phyloP scores from a whole-genome alignment of 2,329 filamentous ascomycete genomes.

The Fusarium sp. region DNA sequence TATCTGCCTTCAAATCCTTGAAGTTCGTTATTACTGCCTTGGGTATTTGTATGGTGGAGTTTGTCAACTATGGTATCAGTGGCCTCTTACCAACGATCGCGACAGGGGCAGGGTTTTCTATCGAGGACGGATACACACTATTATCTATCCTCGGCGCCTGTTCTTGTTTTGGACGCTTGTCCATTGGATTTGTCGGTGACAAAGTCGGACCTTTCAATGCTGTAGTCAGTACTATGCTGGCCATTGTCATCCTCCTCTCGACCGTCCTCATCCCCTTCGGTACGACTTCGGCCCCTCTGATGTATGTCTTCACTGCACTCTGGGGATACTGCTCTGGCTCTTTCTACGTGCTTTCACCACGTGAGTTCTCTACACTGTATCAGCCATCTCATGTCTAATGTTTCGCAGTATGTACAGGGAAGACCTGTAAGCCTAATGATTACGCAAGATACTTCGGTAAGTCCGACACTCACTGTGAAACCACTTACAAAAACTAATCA shows the following conservation, averaged over 20 bases:
- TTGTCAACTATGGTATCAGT: constrained; percentile 61
- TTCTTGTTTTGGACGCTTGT: constrained; percentile 57
- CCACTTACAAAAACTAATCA: constrained; percentile 24
- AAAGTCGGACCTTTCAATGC: constrained; percentile 58
- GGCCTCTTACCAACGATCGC: constrained; percentile 61
- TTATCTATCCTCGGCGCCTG: constrained; percentile 58
- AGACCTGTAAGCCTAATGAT: constrained; percentile 58
- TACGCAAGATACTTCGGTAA: constrained; percentile 57
- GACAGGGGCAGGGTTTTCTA: constrained; percentile 48
- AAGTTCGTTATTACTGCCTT: constrained; percentile 56
- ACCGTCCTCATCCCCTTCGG: constrained; percentile 59
- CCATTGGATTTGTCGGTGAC: constrained; percentile 58
- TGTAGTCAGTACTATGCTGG: constrained; percentile 33
- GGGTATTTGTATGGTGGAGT: constrained; percentile 59
- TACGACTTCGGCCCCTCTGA: constrained; percentile 51
- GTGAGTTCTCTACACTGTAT: constrained; percentile 5
- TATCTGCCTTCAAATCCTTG: constrained; percentile 54
- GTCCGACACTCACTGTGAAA: accelerated
- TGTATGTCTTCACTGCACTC: constrained; percentile 59
- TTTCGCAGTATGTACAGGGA: constrained; percentile 57
- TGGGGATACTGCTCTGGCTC: constrained; percentile 63
- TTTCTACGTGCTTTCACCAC: constrained; percentile 57
- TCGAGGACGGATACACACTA: constrained; percentile 56
- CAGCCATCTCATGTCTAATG: not conserved
- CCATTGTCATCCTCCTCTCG: constrained; percentile 55